Base-by-base conservation (phyloP, 192 early-diverging fungal genomes). In the Coemansia sp. region DNA sequence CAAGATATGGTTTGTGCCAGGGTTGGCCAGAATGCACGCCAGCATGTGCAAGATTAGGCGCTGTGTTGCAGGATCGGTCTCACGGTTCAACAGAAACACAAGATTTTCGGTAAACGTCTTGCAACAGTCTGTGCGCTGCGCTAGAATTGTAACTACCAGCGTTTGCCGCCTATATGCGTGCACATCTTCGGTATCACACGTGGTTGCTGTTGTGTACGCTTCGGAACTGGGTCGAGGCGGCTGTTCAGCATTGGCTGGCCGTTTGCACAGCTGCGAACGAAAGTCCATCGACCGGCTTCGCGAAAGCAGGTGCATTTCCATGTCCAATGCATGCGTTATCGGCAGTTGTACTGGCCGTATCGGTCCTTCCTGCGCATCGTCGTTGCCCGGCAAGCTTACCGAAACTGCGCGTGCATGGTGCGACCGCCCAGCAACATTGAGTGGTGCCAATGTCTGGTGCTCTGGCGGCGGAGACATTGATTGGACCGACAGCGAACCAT, bases 71-170 rank as follows among this genome's bases (percentile, higher is more conserved):
- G 74, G 72, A 67, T 76, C 86, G 84, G 93, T 88, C 23, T 91
- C 88, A 27, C 95, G 88, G 72, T 97, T 97, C 59, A 97, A 78
- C 76, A 97, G 88, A 69, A 97, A 93, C 52, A 97, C 88, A 19
- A 97, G 67, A 66, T 94, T 97, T 37, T 92, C 93, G 6, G 88
- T 83, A 65, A 97, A 90, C 12, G 91, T 94, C 52, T 90, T 92
- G 68, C 89, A 83, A 49, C 79, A 69, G 48, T 76, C 71, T 10
- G 62, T 58, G 14, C 79, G 69, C 29, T 62, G 59, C 17, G 70
- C 73, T 38, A 82, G 67, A 23, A 82, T 66, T 17, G 59, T 62
- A 2, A 81, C 65, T 14, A 81, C 73, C 0, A 64, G 69, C 11
- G 77, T 74, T 26, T 35, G 27, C 14, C 16, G 53, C 53, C 19